Evolutionary conservation across 1,139 yeast species (phyloP), one percentile per base, ranked within the genome.

Genomic region (Magnusiomyces sp.): DNA sequence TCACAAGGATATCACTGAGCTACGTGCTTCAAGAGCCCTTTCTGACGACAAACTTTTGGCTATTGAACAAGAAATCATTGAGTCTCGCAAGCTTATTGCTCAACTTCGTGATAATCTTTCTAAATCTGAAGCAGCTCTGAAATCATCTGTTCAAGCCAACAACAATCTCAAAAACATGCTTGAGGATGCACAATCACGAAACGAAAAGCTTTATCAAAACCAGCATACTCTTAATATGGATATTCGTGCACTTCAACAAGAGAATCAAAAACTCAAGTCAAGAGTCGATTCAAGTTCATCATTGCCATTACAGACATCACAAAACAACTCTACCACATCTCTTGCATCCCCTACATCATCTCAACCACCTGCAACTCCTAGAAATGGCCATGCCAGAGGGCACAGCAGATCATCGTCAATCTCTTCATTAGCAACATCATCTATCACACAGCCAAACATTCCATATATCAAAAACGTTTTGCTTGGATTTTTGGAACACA

Each of bases 381-480:
- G 29, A 23, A 23, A 23, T 7, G 29, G 29, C 29, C 29, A 23
- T 23, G 9, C 19, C 13, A 14, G 20, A 33, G 7, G 47, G 23
- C 46, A 41, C 44, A 37, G 46, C 41, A 36, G 46, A 19, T 11
- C 41, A 6, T 23, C 41, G 17, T 37, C 46, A n/a, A n/a, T 37
- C 20, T 27, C 41, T 10, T 44, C 46, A 4, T 20, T 37, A 10
- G 9, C 46, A 4, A 23, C 29, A 23, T 23, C 29, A 7, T 23
- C 29, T 23, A 7, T 23, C 29, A 29, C 44, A 13, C 45, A 47
- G 13, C 46, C 73, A 20, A 79, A 83, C 59, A 71, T 83, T 31
- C 87, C 92, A 17, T 92, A 92, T 63, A 75, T 89, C 49, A 86
- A 85, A 63, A 92, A 92, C 62, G 97, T 92, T 2, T 67, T 92